Base-by-base conservation (phyloP, 306 rosid genomes). In the Astragalus membranaceus region DNA sequence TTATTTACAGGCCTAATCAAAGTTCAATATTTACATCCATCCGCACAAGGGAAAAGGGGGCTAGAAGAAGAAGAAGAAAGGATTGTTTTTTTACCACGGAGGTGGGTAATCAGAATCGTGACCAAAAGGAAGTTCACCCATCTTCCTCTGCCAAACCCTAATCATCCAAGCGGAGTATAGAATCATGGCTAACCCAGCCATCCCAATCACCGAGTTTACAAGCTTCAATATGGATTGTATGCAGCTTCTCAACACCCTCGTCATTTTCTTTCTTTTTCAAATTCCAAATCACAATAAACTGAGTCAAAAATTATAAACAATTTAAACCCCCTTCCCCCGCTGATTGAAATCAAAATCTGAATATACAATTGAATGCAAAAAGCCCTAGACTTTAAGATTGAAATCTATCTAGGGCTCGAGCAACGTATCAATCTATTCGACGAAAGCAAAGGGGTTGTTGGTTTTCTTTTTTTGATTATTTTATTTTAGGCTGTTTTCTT, bases 151-250 rank as follows among this genome's bases (percentile, higher is more conserved):
- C 96, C 96, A 87, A 64, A 75, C 85, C 72, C 87, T 87, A 72
- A 92, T 76, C 85, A 92, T 78, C 98, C 98, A 92, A 8, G 74
- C 51, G 2, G 90, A 74, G 71, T 92, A 89, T 43, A 87, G 60
- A 75, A 86, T 78, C 85, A 84, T 79, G 82, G 92, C 95, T 32
- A 92, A 15, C 44, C 96, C 96, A 14, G 85, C 88, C 92, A 92
- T 85, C 48, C 88, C 95, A 59, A 76, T 84, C 29, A 87, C 76
- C 29, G 96, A 92, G 74, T 92, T 92, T 36, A 86, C 95, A 81
- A 89, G 65, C 73, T 89, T 92, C 82, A 92, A 70, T 33, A 86
- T 65, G 53, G 92, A 92, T 83, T 87, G 96, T 1, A 86, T 69
- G 78, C 87, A 92, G 77, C 86, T 83, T 82, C 94, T 87, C 61